Base-by-base conservation (phyloP, 768 basidiomycete genomes). In the Collybia nuda region DNA sequence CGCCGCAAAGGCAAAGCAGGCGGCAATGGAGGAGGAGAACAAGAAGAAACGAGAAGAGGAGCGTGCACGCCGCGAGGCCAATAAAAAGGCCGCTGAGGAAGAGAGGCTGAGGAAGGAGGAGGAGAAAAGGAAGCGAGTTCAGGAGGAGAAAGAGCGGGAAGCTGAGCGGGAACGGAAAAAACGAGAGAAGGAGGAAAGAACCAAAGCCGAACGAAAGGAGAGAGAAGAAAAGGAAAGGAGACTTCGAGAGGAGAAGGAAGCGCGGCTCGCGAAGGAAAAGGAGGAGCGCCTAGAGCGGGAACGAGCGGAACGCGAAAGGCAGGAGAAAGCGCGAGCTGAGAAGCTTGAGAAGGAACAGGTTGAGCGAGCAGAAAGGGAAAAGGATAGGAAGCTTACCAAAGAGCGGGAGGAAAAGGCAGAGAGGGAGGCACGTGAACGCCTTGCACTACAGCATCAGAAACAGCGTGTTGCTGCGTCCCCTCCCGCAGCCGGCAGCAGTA, bases 11-110 rank as follows among this genome's bases (percentile, higher is more conserved):
- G 88, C 86, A 6, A 87, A 85, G 62, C 90, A 88, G 51, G 80
- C 75, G 19, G 87, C 85, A 3, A 74, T 80, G 26, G 93, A 96
- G 63, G 90, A 90, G 55, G 93, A 93, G 63, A 78, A 78, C 56
- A 83, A 84, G 53, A 87, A 84, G 73, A 85, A 83, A 57, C 82
- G 83, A 19, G 95, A 97, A 55, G 96, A 98, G 67, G 93, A 97
- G 52, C 82, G 88, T n/a, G 68, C 70, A 2, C 80, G 79, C 55
- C 85, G 89, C 18, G 95, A 98, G 61, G 80, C 83, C 44, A 77
- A 78, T 51, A 85, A 85, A 51, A 86, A 86, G 64, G 83, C 79
- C 46, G 80, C 80, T 23, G 92, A 94, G 51, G 94, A 96, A 62
- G 93, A 95, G 67, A 85, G 81, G 59, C 73, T 78, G 38, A 80